phyloP scores from a whole-genome alignment of 2,329 filamentous ascomycete species.

The Stachybotrys echinatus region DNA sequence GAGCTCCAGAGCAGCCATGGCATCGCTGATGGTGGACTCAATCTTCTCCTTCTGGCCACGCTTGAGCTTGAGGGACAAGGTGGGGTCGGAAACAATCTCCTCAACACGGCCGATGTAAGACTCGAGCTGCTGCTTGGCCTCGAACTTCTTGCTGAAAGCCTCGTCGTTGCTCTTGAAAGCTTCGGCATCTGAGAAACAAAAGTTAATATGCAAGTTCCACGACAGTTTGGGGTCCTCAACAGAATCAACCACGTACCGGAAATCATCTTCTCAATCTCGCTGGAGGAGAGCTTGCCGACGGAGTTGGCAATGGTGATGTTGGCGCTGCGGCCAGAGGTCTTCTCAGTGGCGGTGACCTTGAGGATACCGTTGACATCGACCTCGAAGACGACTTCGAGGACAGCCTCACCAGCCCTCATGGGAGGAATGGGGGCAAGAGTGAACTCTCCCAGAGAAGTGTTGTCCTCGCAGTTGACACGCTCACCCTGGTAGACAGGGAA shows the following conservation, averaged over 20 bases:
- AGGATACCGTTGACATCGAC: slow-evolving; percentile 99
- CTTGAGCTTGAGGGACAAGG: slow-evolving; percentile 95
- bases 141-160: slow-evolving; percentile 98
- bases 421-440: slow-evolving; percentile 83
- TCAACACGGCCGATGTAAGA: slow-evolving; percentile 98
- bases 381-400: slow-evolving; percentile 97
- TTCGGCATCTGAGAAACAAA: slow-evolving; percentile 62
- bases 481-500: slow-evolving; percentile 97
- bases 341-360: slow-evolving; percentile 98
- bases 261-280: slow-evolving; percentile 98
- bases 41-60: slow-evolving; percentile 99
- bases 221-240: not conserved
- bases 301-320: slow-evolving; percentile 99
- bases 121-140: slow-evolving; percentile 98
- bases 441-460: slow-evolving; percentile 97
- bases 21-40: slow-evolving; percentile 91
- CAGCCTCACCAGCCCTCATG: slow-evolving; percentile 91
- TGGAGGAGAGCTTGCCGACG: slow-evolving; percentile 91
- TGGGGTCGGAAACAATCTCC: slow-evolving; percentile 97
- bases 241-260: slow-evolving; percentile 49
- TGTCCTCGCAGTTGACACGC: slow-evolving; percentile 96
- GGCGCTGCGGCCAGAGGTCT: slow-evolving; percentile 93
- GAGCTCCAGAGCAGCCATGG: slow-evolving; percentile 95
- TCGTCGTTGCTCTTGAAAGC: slow-evolving; percentile 99
- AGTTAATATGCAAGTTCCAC: not conserved